Conservation (phyloP, 2,329 filamentous ascomycete genomes). For the Colletotrichum musicola region DNA sequence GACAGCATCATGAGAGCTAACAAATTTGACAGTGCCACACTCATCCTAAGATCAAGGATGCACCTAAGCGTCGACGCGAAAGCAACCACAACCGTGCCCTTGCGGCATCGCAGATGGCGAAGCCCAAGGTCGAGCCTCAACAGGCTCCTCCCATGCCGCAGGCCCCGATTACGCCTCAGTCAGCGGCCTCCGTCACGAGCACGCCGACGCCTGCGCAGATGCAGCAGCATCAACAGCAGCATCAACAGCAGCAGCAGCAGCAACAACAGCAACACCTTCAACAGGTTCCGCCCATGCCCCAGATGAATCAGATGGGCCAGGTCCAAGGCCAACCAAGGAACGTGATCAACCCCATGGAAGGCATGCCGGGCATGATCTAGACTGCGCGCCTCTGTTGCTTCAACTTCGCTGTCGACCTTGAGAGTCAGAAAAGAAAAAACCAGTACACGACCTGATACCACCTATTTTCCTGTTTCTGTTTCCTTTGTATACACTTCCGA, state of each 20-base stretch:
- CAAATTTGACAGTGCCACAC: constrained; percentile 70
- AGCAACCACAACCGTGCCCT: constrained; percentile 64
- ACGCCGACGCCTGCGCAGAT: constrained; percentile 54
- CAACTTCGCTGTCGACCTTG: constrained; percentile 1
- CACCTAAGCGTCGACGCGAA: constrained; percentile 76
- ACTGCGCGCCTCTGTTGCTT: neutral
- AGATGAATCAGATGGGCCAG: constrained; percentile 38
- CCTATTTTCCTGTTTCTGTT: constrained; percentile 24
- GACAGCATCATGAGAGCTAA: constrained; percentile 37
- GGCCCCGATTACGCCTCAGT: constrained; percentile 57
- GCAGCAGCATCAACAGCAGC: constrained; percentile 43
- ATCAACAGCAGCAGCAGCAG: constrained; percentile 46
- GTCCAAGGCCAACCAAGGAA: constrained; percentile 23
- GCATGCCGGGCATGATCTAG: constrained; percentile 41
- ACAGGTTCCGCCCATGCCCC: constrained; percentile 41
- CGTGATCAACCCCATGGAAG: constrained; percentile 34
- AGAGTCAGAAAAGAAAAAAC: neutral
- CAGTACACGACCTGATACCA: constrained; percentile 36
- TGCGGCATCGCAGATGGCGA: constrained; percentile 58
- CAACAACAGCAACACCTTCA: constrained; percentile 43
- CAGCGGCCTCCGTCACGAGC: constrained; percentile 49
- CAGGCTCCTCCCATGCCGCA: constrained; percentile 43
- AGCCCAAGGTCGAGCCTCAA: constrained; percentile 61
- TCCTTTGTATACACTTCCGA: constrained; percentile 33
- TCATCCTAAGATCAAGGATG: constrained; percentile 78